These are phyloP conservation scores for Bremia lactucae DNA, from an alignment of 352 stramenopile species.

Conservation along the genomic window DNA sequence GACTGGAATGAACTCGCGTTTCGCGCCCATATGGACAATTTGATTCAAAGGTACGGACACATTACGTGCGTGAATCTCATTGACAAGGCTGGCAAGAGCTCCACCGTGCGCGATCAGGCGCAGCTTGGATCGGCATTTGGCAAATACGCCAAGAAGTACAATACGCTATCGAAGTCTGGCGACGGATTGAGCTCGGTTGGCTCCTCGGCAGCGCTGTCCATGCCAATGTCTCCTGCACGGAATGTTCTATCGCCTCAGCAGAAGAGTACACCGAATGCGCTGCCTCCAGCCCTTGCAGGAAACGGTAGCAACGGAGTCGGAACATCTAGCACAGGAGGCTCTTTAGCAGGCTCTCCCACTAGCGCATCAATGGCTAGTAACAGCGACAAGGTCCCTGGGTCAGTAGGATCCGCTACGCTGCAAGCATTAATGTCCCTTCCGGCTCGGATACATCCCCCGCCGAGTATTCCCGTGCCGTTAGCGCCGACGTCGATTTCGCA, in stretches of 20 bases:
- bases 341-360: slow-evolving; percentile 20
- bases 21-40: slow-evolving; percentile 43
- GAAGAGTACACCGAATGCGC: slow-evolving; percentile 18
- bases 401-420: slow-evolving; percentile 4
- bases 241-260: slow-evolving; percentile 32
- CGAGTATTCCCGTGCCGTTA: slow-evolving; percentile 22
- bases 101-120: slow-evolving; percentile 81
- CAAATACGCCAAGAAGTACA: slow-evolving; percentile 83
- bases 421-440: slow-evolving; percentile 19
- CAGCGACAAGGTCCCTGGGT: slow-evolving; percentile 17
- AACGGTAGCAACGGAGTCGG: slow-evolving; percentile 15
- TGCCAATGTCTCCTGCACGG: slow-evolving; percentile 13
- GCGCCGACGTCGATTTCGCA: slow-evolving; percentile 46
- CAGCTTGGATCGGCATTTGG: slow-evolving; percentile 87
- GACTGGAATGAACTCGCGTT: slow-evolving; percentile 56
- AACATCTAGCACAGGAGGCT: slow-evolving; percentile 8
- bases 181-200: slow-evolving; percentile 20
- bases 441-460: slow-evolving; percentile 3
- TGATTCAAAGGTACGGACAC: slow-evolving; percentile 62
- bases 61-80: slow-evolving; percentile 91
- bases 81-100: slow-evolving; percentile 79
- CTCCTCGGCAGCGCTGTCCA: slow-evolving; percentile 7
- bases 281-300: slow-evolving; percentile 5
- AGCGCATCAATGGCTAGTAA: slow-evolving; percentile 19
- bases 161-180: slow-evolving; percentile 52